These are phyloP conservation scores for Fusarium aywerte DNA, from an alignment of 2,329 filamentous ascomycete genomes.

Conservation along the genomic window DNA sequence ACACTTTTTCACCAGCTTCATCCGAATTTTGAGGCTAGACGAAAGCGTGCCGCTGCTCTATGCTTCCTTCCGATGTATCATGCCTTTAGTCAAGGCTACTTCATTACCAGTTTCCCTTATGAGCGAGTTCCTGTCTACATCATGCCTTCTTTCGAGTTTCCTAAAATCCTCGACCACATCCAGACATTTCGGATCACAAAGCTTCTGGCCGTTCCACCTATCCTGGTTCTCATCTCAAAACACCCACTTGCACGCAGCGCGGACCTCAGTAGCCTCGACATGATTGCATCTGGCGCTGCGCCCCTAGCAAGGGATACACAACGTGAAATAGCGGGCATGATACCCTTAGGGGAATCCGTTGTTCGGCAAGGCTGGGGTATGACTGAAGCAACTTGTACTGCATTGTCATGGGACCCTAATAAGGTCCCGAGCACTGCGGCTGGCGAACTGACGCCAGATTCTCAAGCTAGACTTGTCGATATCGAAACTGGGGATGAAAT, in stretches of 20 bases:
- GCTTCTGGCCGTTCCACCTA: slow-evolving; percentile 76
- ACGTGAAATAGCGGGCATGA: slow-evolving; percentile 59
- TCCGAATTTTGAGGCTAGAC: slow-evolving; percentile 60
- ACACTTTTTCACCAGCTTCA: slow-evolving; percentile 57
- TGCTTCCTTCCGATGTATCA: slow-evolving; percentile 84
- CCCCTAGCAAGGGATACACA: slow-evolving; percentile 68
- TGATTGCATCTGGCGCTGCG: slow-evolving; percentile 73
- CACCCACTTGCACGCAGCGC: slow-evolving; percentile 72
- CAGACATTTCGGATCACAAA: slow-evolving; percentile 75
- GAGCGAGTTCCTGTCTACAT: slow-evolving; percentile 76
- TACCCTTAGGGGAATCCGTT: slow-evolving; percentile 53
- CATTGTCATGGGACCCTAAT: slow-evolving; percentile 76
- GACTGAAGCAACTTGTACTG: slow-evolving; percentile 82
- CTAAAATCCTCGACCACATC: slow-evolving; percentile 74
- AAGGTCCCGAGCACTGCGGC: slow-evolving; percentile 41
- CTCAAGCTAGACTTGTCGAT: slow-evolving; percentile 72
- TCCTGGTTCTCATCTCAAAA: slow-evolving; percentile 79
- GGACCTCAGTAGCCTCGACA: slow-evolving; percentile 73
- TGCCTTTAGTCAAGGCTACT: slow-evolving; percentile 77
- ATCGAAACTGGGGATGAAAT: slow-evolving; percentile 64
- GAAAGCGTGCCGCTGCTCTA: slow-evolving; percentile 58
- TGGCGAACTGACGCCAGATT: slow-evolving; percentile 53
- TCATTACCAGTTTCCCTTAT: slow-evolving; percentile 68
- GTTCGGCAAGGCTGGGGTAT: slow-evolving; percentile 84
- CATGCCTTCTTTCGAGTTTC: slow-evolving; percentile 81